These are phyloP conservation scores for Amanita polypyramis DNA, from an alignment of 768 basidiomycete genomes.

Conservation along the genomic window DNA sequence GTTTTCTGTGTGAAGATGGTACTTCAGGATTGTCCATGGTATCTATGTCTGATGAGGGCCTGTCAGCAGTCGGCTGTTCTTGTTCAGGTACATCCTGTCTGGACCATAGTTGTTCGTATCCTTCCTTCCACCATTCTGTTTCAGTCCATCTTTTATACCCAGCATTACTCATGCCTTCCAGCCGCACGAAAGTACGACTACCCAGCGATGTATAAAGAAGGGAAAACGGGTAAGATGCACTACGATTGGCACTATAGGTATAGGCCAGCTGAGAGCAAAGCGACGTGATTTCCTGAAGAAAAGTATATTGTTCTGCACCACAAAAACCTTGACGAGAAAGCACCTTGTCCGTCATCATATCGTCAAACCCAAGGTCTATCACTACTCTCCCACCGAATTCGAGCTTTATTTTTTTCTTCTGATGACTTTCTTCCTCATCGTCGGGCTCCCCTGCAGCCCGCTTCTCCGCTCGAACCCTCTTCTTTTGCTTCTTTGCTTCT, in stretches of 20 bases:
- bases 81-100: conserved; percentile 10
- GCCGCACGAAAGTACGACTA: conserved; percentile 53
- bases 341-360: conserved; percentile 89
- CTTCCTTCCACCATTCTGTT: conserved; percentile 76
- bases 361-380: conserved; percentile 87
- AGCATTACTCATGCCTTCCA: conserved; percentile 55
- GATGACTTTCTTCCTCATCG: conserved; percentile 29
- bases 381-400: conserved; percentile 58
- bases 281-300: conserved; percentile 74
- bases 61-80: conserved; percentile 1
- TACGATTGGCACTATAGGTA: conserved; percentile 81
- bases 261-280: conserved; percentile 87
- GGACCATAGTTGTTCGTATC: conserved; percentile 63
- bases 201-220: conserved; percentile 76
- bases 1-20: not conserved
- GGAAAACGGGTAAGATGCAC: conserved; percentile 57
- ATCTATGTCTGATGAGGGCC: not conserved
- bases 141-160: conserved; percentile 72
- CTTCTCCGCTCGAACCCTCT: conserved; percentile 45
- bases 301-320: not conserved
- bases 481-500: conserved; percentile 67
- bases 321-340: not conserved
- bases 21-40: not conserved
- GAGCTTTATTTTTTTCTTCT: conserved; percentile 29
- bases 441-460: conserved; percentile 56